Evolutionary conservation across 1,284 basidiomycete genomes (phyloP).

Genomic region (Ganoderma resinaceum): DNA sequence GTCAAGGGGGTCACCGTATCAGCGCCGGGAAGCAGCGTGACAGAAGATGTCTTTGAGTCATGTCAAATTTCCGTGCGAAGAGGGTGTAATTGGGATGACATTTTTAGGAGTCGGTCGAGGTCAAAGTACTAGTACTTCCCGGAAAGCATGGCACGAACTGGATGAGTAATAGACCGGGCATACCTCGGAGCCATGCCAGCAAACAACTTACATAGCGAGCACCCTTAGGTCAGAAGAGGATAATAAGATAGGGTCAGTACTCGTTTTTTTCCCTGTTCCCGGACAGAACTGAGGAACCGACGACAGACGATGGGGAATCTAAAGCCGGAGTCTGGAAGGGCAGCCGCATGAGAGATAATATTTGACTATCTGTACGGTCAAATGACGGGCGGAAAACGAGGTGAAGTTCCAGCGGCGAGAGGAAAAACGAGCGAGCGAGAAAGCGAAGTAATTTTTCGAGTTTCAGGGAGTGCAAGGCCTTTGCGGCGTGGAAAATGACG

Average conservation of each 20-base stretch:
- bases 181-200: not conserved
- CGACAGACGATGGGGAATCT: not conserved
- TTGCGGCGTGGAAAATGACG: not conserved
- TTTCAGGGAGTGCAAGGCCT: not conserved
- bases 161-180: not conserved
- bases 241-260: not conserved
- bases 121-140: not conserved
- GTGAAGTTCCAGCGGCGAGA: not conserved
- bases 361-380: not conserved
- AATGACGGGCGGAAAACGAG: not conserved
- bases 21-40: slow-evolving; percentile 1
- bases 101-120: not conserved
- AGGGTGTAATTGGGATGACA: not conserved
- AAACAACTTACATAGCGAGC: not conserved
- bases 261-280: not conserved
- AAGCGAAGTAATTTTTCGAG: not conserved
- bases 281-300: not conserved
- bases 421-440: not conserved
- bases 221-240: not conserved
- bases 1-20: slow-evolving; percentile 1
- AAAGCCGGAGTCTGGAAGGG: not conserved
- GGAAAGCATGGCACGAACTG: not conserved
- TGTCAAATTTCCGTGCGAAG: slow-evolving; percentile 1
- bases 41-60: not conserved
- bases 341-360: not conserved